Conservation (phyloP, 495 filamentous ascomycete species). For the Pyrenula massariospora region DNA sequence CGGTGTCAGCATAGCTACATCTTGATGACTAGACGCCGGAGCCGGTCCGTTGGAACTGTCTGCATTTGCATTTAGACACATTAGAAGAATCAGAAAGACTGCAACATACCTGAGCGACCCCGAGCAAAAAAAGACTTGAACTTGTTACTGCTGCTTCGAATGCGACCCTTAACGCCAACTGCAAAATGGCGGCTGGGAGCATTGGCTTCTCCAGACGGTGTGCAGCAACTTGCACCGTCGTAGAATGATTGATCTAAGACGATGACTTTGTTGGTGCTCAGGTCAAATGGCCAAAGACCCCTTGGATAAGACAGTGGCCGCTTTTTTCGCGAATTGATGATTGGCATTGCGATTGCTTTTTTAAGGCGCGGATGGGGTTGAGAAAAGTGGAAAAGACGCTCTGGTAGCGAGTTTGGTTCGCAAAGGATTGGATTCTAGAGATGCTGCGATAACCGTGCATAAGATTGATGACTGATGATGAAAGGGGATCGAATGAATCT, state of each 20-base stretch:
- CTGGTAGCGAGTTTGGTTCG: too few relatives aligned
- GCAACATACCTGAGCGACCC: neutral
- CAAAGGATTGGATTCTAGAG: neutral
- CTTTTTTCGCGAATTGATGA: neutral
- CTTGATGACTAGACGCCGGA: too few relatives aligned
- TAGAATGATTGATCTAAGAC: conserved; percentile 3
- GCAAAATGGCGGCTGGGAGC: too few relatives aligned
- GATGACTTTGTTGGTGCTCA: conserved; percentile 5
- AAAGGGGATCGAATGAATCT: neutral
- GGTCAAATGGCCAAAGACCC: neutral
- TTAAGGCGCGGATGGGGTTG: too few relatives aligned
- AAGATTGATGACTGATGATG: neutral
- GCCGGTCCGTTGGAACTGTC: too few relatives aligned
- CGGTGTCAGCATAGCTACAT: neutral
- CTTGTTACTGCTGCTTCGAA: neutral
- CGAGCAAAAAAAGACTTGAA: neutral
- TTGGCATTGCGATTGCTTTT: neutral
- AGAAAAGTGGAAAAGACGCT: too few relatives aligned
- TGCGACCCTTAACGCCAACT: neutral
- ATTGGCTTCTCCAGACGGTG: neutral
- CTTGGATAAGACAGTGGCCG: neutral
- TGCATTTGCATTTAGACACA: too few relatives aligned
- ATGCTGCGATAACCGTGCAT: neutral
- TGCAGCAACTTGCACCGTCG: neutral
- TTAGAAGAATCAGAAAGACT: neutral